A percentile compares a stretch with the other conserved stretches of the same genome.
Conservation (phyloP, 371 early-diverging fungal species). For the Mortierella sp. region DNA sequence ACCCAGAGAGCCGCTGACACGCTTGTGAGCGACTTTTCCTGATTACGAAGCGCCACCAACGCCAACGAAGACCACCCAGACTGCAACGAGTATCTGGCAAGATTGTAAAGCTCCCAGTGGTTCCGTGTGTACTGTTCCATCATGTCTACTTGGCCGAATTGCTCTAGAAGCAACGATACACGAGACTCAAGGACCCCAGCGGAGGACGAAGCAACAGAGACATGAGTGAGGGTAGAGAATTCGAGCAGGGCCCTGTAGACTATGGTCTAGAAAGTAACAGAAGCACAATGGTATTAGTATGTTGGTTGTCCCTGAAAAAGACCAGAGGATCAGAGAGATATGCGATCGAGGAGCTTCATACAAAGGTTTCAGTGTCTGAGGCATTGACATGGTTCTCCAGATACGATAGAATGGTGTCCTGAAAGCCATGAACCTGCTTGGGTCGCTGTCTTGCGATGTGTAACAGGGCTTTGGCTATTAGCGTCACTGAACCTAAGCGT, state of each 20-base stretch:
- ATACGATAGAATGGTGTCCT: constrained; percentile 9
- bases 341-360: not conserved
- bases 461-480: constrained; percentile 32
- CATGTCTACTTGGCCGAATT: constrained; percentile 23
- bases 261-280: constrained; percentile 7
- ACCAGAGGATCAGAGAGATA: not conserved
- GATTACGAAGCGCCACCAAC: constrained; percentile 15
- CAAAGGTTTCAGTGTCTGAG: constrained; percentile 27
- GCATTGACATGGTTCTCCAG: constrained; percentile 16
- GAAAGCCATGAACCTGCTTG: constrained; percentile 3
- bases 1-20: constrained; percentile 38
- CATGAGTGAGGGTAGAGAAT: constrained; percentile 3
- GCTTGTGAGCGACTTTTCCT: constrained; percentile 18
- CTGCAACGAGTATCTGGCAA: constrained; percentile 33
- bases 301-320: not conserved
- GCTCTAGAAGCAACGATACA: constrained; percentile 16
- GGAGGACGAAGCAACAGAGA: not conserved
- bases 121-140: constrained; percentile 16
- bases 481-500: constrained; percentile 18
- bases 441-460: constrained; percentile 29
- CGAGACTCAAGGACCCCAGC: constrained; percentile 15
- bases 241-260: constrained; percentile 28
- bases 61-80: constrained; percentile 47
- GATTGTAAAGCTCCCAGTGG: constrained; percentile 47
- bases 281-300: not conserved